These are phyloP conservation scores for Fusarium pseudocircinatum DNA, from an alignment of 2,329 filamentous ascomycete genomes.

Conservation along the genomic window DNA sequence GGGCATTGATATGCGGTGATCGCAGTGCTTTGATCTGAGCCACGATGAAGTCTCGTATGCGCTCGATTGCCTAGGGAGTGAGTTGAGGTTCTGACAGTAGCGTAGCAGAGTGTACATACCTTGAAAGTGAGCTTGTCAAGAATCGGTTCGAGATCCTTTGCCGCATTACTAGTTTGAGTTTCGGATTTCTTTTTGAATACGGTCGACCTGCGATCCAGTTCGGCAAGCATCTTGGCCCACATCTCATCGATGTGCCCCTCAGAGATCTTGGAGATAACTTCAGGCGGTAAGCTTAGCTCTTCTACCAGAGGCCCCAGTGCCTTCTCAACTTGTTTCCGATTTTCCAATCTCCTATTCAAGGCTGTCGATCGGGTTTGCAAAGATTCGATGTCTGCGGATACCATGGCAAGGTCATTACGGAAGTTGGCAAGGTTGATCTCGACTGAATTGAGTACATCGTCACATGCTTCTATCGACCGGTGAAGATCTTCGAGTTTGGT, in stretches of 20 bases:
- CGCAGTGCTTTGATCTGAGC: constrained; percentile 93
- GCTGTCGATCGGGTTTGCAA: constrained; percentile 86
- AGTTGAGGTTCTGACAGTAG: background rate
- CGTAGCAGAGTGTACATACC: constrained; percentile 53
- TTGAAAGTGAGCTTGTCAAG: constrained; percentile 86
- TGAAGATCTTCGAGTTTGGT: constrained; percentile 91
- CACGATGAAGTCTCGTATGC: constrained; percentile 94
- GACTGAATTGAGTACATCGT: constrained; percentile 91
- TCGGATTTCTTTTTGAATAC: constrained; percentile 75
- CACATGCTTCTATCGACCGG: constrained; percentile 87
- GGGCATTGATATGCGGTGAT: constrained; percentile 95
- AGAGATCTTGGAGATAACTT: constrained; percentile 83
- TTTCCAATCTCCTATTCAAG: constrained; percentile 85
- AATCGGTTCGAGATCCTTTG: constrained; percentile 85
- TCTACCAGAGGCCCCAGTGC: constrained; percentile 89
- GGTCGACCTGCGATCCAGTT: constrained; percentile 81
- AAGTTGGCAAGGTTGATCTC: constrained; percentile 93
- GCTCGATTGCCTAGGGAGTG: constrained; percentile 76
- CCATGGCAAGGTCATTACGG: constrained; percentile 88
- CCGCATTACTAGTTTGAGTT: constrained; percentile 74
- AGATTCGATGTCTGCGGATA: constrained; percentile 95
- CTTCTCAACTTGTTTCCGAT: constrained; percentile 89
- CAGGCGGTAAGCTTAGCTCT: constrained; percentile 87
- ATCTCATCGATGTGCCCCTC: constrained; percentile 90
- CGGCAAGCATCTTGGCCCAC: constrained; percentile 84